phyloP scores from a whole-genome alignment of 192 early-diverging fungal species.

The Entomortierella chlamydospora region DNA sequence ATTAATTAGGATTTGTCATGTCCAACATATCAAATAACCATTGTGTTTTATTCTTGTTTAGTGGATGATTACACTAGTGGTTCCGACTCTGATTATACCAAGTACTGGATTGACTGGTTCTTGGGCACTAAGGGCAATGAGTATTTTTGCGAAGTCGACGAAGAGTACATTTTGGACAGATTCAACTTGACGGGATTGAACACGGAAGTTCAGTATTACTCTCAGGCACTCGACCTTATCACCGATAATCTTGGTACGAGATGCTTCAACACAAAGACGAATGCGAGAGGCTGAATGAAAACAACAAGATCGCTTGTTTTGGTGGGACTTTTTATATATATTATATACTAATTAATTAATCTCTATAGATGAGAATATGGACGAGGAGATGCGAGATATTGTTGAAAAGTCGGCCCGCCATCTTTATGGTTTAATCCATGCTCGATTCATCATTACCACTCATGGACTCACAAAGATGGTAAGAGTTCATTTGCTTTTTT shows the following conservation, averaged over 20 bases:
- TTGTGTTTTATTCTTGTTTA: background rate
- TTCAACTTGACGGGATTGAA: constrained; percentile 97
- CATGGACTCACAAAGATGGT: constrained; percentile 95
- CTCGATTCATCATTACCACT: constrained; percentile 93
- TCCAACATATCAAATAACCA: too few species aligned
- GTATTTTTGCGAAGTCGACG: constrained; percentile 98
- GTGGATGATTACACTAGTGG: constrained; percentile 71
- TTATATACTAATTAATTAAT: too few species aligned
- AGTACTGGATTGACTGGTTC: constrained; percentile 98
- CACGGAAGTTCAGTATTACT: constrained; percentile 91
- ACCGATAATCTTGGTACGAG: constrained; percentile 81
- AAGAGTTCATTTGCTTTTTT: background rate
- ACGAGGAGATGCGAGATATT: constrained; percentile 79
- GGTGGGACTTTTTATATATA: too few species aligned
- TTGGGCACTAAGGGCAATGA: constrained; percentile 92
- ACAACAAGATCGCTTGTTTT: too few species aligned
- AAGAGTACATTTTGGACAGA: constrained; percentile 95
- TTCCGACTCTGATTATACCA: constrained; percentile 71
- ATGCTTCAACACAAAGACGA: too few species aligned
- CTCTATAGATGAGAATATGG: constrained; percentile 69
- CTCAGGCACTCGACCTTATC: constrained; percentile 91
- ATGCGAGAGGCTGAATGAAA: too few species aligned
- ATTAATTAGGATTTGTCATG: too few species aligned
- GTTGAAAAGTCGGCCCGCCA: constrained; percentile 92
- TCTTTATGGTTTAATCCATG: constrained; percentile 98